Percentiles rank a stretch among this genome's conserved stretches.
phyloP scores from a whole-genome alignment of 257 asterid species.

The Cynanchum wilfordii region DNA sequence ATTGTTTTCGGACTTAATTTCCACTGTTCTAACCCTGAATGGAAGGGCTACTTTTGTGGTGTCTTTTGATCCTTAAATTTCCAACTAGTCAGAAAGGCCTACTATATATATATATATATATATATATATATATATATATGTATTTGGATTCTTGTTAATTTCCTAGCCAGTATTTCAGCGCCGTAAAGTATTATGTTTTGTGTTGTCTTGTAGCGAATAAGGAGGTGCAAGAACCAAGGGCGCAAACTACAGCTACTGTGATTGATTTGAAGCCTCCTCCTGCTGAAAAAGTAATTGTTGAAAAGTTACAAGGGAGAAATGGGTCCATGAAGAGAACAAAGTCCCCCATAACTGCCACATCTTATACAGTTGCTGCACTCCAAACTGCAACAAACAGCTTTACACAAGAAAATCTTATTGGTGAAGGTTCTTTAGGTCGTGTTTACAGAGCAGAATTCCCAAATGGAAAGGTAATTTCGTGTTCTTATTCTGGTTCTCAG shows the following conservation, averaged over 20 bases:
- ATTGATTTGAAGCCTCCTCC: conserved; percentile 71
- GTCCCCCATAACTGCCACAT: conserved; percentile 69
- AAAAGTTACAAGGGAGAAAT: conserved; percentile 62
- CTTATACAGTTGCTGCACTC: conserved; percentile 81
- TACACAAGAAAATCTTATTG: conserved; percentile 84
- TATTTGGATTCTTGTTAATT: background rate
- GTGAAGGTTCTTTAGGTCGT: conserved; percentile 98
- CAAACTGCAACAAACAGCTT: conserved; percentile 94
- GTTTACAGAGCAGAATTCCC: conserved; percentile 87
- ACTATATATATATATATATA: too few species aligned
- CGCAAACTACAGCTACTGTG: conserved; percentile 39
- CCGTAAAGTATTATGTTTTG: background rate
- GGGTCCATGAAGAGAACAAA: conserved; percentile 69
- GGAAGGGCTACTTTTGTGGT: background rate
- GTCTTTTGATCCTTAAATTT: background rate
- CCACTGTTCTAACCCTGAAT: background rate
- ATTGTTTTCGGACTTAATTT: background rate
- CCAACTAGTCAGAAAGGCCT: background rate
- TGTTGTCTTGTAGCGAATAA: conserved; percentile 41
- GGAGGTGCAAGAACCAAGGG: conserved; percentile 68
- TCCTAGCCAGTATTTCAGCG: background rate
- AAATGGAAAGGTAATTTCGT: conserved; percentile 70
- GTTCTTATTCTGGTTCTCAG: conserved; percentile 3
- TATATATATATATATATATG: too few species aligned
- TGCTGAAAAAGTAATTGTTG: conserved; percentile 50